A percentile compares a stretch with the other conserved stretches of the same genome.
Conservation (phyloP, 2,329 filamentous ascomycete species). For the Fusarium robinianum region DNA sequence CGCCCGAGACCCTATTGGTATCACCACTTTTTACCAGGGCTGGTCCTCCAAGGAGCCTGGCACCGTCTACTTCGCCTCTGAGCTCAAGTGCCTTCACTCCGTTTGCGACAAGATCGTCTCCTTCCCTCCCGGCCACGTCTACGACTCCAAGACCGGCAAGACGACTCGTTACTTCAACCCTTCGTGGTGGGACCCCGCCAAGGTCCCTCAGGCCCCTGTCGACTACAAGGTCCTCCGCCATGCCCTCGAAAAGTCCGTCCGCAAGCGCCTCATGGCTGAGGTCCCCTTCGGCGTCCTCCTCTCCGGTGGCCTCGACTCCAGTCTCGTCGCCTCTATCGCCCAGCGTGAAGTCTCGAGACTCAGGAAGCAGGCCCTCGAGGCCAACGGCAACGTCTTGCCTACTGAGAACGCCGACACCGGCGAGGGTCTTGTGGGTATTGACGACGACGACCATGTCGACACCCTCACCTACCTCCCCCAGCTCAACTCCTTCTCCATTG, state of each 20-base stretch:
- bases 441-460: conserved; percentile 86
- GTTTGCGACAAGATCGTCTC: conserved; percentile 95
- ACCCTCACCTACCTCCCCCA: conserved; percentile 91
- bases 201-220: conserved; percentile 77
- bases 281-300: conserved; percentile 96
- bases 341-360: conserved; percentile 87
- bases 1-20: conserved; percentile 92
- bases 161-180: conserved; percentile 90
- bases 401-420: conserved; percentile 61
- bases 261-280: conserved; percentile 98
- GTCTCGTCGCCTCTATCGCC: conserved; percentile 90
- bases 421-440: conserved; percentile 87
- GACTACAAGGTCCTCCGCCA: conserved; percentile 82
- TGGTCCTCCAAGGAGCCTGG: conserved; percentile 81
- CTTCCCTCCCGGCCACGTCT: conserved; percentile 95
- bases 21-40: conserved; percentile 97
- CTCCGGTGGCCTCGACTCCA: conserved; percentile 94
- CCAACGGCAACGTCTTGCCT: conserved; percentile 51
- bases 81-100: conserved; percentile 89
- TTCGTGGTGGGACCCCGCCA: conserved; percentile 84
- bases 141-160: conserved; percentile 88
- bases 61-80: conserved; percentile 93
- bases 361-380: conserved; percentile 64
- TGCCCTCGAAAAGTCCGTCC: conserved; percentile 85
- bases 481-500: conserved; percentile 98